A percentile compares a stretch with the other conserved stretches of the same genome.
These are phyloP conservation scores for Suhomyces canberraensis DNA, from an alignment of 805 yeast species.

Conservation along the genomic window DNA sequence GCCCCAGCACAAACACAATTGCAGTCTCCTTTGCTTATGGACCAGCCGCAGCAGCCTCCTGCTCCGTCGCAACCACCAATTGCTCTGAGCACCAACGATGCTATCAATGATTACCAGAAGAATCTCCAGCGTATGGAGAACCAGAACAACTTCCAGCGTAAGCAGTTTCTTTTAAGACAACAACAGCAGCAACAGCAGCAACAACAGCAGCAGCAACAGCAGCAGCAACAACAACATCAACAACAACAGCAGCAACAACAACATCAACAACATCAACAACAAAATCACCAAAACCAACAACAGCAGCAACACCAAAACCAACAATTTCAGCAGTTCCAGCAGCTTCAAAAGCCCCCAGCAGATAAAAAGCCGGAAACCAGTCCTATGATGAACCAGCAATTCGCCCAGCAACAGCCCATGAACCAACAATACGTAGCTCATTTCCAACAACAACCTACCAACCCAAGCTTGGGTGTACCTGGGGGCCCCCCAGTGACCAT, in stretches of 20 bases:
- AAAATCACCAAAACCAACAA: constrained; percentile 6
- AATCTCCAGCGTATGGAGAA: constrained; percentile 14
- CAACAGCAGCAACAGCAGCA: constrained; percentile 1
- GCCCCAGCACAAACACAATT: constrained; percentile 3
- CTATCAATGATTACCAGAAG: constrained; percentile 21
- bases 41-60: background rate
- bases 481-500: constrained; percentile 1
- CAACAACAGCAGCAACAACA: constrained; percentile 10
- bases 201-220: constrained; percentile 3
- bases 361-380: no score
- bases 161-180: constrained; percentile 15
- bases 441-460: no score
- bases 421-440: no score
- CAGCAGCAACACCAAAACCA: no score
- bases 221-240: constrained; percentile 7
- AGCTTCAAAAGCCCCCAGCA: no score
- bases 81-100: constrained; percentile 12
- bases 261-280: constrained; percentile 10
- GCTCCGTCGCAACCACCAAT: background rate
- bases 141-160: constrained; percentile 15
- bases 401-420: no score
- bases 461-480: no score
- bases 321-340: no score
- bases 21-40: constrained; percentile 6
- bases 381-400: no score